phyloP scores from a whole-genome alignment of 2,329 filamentous ascomycete genomes.

The Xylaria hypoxylon region DNA sequence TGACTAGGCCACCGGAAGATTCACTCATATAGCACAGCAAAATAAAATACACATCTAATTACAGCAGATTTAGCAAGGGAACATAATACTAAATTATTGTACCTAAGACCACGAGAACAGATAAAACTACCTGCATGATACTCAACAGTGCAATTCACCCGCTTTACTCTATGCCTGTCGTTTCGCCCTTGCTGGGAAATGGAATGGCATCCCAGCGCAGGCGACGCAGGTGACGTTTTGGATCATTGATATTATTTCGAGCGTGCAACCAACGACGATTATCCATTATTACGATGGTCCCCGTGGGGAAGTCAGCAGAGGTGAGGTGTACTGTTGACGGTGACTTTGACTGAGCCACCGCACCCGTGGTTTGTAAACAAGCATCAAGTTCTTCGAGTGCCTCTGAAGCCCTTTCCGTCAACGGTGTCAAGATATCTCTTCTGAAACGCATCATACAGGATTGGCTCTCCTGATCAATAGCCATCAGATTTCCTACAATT shows the following conservation, averaged over 20 bases:
- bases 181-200: not conserved
- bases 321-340: slow-evolving; percentile 3
- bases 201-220: slow-evolving; percentile 11
- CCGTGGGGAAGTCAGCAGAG: not conserved
- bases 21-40: too few relatives aligned
- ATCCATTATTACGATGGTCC: slow-evolving; percentile 6
- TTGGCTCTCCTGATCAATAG: not conserved
- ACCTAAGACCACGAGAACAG: too few relatives aligned
- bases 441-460: slow-evolving; percentile 3
- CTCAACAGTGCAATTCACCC: too few relatives aligned
- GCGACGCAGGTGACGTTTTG: slow-evolving; percentile 2
- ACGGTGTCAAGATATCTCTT: slow-evolving; percentile 11
- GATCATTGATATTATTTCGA: slow-evolving; percentile 8
- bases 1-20: too few relatives aligned
- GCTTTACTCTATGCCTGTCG: too few relatives aligned
- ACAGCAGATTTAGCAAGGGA: too few relatives aligned
- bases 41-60: too few relatives aligned
- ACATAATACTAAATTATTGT: too few relatives aligned
- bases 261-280: slow-evolving; percentile 14
- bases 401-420: slow-evolving; percentile 8
- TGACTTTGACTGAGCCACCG: not conserved
- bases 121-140: too few relatives aligned
- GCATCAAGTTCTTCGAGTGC: slow-evolving; percentile 3
- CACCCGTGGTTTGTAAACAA: not conserved
- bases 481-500: slow-evolving; percentile 7